A percentile compares a stretch with the other conserved stretches of the same genome.
Evolutionary conservation across 805 yeast genomes (phyloP).

Genomic region (Myxozyma mucilagina): DNA sequence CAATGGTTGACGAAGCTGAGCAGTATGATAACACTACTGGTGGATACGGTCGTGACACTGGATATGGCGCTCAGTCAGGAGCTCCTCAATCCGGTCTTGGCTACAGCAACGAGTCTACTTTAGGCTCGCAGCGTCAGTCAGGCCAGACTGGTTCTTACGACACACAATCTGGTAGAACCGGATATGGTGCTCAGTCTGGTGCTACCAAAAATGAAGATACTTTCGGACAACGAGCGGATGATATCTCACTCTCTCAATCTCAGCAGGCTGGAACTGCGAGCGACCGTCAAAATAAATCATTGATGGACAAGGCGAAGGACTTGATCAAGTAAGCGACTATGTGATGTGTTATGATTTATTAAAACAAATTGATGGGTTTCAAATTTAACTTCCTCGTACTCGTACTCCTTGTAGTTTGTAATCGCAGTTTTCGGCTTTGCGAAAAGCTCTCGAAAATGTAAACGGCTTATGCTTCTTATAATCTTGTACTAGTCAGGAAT

Average conservation of each 20-base stretch:
- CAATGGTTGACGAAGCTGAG: conserved; percentile 6
- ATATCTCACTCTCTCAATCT: background rate
- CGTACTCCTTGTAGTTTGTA: background rate
- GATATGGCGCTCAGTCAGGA: background rate
- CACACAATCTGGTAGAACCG: background rate
- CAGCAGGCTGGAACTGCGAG: background rate
- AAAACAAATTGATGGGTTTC: background rate
- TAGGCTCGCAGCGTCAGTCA: background rate
- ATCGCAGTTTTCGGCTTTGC: background rate
- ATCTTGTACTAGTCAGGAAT: no score
- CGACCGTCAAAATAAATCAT: background rate
- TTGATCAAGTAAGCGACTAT: background rate
- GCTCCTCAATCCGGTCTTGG: background rate
- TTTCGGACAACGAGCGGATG: conserved; percentile 5
- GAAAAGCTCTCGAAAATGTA: no score
- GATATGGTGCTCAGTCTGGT: background rate
- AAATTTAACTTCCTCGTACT: background rate
- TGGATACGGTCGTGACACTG: background rate
- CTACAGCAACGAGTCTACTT: background rate
- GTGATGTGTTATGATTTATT: background rate
- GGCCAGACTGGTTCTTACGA: background rate
- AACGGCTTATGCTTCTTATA: no score
- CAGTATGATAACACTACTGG: background rate
- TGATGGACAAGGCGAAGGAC: conserved; percentile 3
- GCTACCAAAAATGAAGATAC: background rate